Evolutionary conservation across 176 grass and related monocot genomes (phyloP), one percentile per base, ranked within the genome.

Genomic region (Carex littledalei): DNA sequence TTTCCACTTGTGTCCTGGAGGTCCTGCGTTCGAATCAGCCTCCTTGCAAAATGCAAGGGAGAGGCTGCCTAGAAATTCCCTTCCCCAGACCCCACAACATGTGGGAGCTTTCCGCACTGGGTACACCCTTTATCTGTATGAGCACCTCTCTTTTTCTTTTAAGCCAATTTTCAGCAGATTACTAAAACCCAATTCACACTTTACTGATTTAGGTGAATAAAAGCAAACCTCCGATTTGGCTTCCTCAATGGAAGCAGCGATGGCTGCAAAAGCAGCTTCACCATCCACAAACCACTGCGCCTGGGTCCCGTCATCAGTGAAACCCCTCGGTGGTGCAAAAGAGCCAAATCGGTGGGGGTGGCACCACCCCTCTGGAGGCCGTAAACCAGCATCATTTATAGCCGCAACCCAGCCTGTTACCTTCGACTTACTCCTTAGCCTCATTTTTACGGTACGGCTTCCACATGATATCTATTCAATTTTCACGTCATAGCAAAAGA

Each of bases 331-430:
- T 82, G 95, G 95, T 75, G 92, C 95, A 91, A 97, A 97, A 69
- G 95, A 97, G 76, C 95, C 92, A 90, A 93, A 94, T n/a, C 95
- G 89, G 81, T 97, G 92, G 85, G 92, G 92, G 81, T 97, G 90
- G 47, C 88, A 98, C 95, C 95, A 98, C 21, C 95, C 95, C 32
- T 98, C 95, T 20, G 92, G 92, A 86, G 92, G 89, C 80, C 94
- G 89, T 87, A 94, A 85, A 43, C 76, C 89, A 62, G 92, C 91
- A 87, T 94, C 92, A 80, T 98, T 97, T 88, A 98, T 98, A 81
- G 95, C 92, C 66, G 90, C 88, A 88, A 98, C 91, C 95, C 95
- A 98, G 70, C 94, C 92, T 81, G 88, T 94, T 13, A 98, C 90
- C 52, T 94, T 98, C 34, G 84, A 84, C 81, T 92, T 93, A 81